Evolutionary conservation across 176 grass and related monocot species (phyloP).

Genomic region (Dendrocalamus sinicus): DNA sequence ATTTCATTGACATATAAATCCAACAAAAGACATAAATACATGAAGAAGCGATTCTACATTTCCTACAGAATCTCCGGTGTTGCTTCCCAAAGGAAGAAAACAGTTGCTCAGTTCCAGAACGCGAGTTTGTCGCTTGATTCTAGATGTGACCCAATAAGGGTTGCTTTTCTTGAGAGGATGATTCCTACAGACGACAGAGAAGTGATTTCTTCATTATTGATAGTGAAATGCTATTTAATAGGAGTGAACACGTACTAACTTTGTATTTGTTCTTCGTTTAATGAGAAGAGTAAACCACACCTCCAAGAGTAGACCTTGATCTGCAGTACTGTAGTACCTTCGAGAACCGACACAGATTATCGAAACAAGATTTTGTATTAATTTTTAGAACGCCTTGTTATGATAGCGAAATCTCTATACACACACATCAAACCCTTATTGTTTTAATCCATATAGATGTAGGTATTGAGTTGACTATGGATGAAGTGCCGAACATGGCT

Average conservation of each 20-base stretch:
- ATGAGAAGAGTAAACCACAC: not conserved
- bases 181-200: not conserved
- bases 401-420: not conserved
- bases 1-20: not conserved
- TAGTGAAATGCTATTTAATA: not conserved
- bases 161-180: not conserved
- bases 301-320: conserved; percentile 3
- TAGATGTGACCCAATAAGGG: not conserved
- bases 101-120: not conserved
- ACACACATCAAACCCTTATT: not conserved
- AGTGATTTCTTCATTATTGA: not conserved
- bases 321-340: not conserved
- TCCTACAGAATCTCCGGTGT: not conserved
- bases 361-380: not conserved
- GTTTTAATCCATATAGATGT: not conserved
- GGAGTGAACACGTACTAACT: not conserved
- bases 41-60: not conserved
- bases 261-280: not conserved
- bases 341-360: not conserved
- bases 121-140: not conserved
- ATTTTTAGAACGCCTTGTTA: not conserved
- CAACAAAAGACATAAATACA: not conserved
- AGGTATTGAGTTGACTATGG: not conserved
- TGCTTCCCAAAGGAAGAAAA: not conserved
- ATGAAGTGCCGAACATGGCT: not conserved